These are phyloP conservation scores for Thinopyrum elongatum DNA, from an alignment of 176 grass and related monocot species.

Conservation along the genomic window DNA sequence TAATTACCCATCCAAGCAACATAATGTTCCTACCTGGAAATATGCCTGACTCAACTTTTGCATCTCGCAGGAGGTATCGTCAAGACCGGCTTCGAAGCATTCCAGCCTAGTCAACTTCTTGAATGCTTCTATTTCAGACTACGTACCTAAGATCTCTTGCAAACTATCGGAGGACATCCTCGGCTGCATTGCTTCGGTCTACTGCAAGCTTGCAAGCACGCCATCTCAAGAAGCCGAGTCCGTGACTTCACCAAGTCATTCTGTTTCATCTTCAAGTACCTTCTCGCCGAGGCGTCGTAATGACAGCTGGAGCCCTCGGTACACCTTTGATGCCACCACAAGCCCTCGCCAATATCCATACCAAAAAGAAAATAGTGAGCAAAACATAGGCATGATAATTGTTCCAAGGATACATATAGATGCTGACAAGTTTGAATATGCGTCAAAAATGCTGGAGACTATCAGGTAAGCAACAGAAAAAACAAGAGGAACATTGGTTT, in stretches of 20 bases:
- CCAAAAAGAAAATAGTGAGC: slow-evolving; percentile 41
- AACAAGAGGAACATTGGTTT: background rate
- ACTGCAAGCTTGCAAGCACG: slow-evolving; percentile 71
- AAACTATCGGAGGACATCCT: slow-evolving; percentile 91
- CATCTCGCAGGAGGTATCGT: slow-evolving; percentile 46
- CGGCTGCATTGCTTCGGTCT: slow-evolving; percentile 70
- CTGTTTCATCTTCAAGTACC: slow-evolving; percentile 68
- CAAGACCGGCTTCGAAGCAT: slow-evolving; percentile 46
- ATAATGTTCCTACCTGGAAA: slow-evolving; percentile 9
- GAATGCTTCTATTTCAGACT: slow-evolving; percentile 55
- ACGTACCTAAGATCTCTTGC: slow-evolving; percentile 72
- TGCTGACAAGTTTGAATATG: slow-evolving; percentile 77
- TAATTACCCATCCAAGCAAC: background rate
- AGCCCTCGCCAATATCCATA: slow-evolving; percentile 44
- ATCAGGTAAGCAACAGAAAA: slow-evolving; percentile 59
- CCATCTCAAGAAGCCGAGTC: slow-evolving; percentile 31
- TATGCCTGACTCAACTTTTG: background rate
- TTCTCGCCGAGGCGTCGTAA: slow-evolving; percentile 57
- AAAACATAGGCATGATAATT: slow-evolving; percentile 56
- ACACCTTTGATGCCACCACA: slow-evolving; percentile 33
- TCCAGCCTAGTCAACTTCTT: slow-evolving; percentile 83
- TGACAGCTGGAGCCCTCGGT: slow-evolving; percentile 63
- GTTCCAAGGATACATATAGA: slow-evolving; percentile 79
- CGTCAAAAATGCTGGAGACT: slow-evolving; percentile 83
- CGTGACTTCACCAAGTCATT: slow-evolving; percentile 43